Evolutionary conservation across 805 yeast species (phyloP).

Genomic region (Yarrowia porcina): DNA sequence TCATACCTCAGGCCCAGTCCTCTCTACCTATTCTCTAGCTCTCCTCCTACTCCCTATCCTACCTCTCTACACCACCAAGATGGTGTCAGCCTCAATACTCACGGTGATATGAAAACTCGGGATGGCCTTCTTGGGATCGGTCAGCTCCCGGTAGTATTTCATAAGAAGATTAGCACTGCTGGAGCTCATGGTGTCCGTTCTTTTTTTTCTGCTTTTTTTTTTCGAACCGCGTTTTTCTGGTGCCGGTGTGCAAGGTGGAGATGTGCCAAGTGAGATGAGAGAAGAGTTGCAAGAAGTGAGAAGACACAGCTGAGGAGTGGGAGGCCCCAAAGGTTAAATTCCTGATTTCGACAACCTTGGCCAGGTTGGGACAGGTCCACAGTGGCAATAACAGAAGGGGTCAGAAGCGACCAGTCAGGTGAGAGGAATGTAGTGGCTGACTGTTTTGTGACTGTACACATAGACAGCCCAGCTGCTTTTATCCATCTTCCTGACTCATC

Average conservation of each 20-base stretch:
- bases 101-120: slow-evolving; percentile 65
- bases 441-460: no score
- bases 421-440: no score
- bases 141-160: slow-evolving; percentile 90
- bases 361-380: background rate
- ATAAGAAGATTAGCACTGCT: slow-evolving; percentile 58
- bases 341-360: background rate
- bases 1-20: no score
- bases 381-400: no score
- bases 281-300: slow-evolving; percentile 16
- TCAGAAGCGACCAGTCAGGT: no score
- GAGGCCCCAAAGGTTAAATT: slow-evolving; percentile 2
- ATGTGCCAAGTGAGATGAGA: background rate
- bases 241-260: background rate
- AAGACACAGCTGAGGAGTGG: slow-evolving; percentile 21
- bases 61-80: no score
- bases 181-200: slow-evolving; percentile 27
- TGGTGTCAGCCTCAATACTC: no score
- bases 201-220: background rate
- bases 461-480: no score
- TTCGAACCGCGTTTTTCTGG: background rate
- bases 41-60: no score
- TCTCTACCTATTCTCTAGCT: no score
- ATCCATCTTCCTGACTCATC: no score
- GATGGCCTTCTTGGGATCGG: slow-evolving; percentile 83